Evolutionary conservation across 164 flowering plant genomes (phyloP), one percentile per base, ranked within the genome.

Genomic region (Aristolochia fimbriata): DNA sequence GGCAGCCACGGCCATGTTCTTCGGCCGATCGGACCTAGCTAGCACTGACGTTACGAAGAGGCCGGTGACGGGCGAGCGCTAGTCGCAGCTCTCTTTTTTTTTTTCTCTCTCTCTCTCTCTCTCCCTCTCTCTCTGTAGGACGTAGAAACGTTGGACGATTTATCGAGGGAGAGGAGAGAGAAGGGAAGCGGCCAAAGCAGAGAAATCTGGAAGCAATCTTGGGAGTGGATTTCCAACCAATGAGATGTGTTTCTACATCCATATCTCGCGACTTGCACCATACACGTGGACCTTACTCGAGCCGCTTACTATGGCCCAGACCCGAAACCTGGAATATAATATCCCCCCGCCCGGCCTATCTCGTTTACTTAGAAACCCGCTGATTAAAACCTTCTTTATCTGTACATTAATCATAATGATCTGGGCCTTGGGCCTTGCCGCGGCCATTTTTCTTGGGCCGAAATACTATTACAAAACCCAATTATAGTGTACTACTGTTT

Each of bases 161-260:
- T 57, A 19, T 61, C 43, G 49, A 47, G 20, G 37, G 45, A 22
- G 46, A 6, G 52, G 53, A 57, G 65, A 27, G 78, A 76, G 74
- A 83, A 78, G 45, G 20, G 41, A 43, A 22, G 47, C 4, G 52
- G 54, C 54, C 64, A 27, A 77, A 76, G 74, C 81, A 78, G 83
- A 74, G 55, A 55, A 65, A 59, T 65, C 62, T 58, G 62, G 62
- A 49, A n/a, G 68, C 68, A 58, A 74, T 73, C 75, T 57, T 30
- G 19, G 14, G 59, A 33, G 80, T 86, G 80, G 91, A 86, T 82
- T 80, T 74, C 78, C 67, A 74, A 66, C 96, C 94, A 85, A 88
- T 86, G 55, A 64, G 77, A 76, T 50, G 19, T 19, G 60, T 45
- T 65, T 64, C 63, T 78, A 70, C 80, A 86, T 80, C 86, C 74